Evolutionary conservation across 257 asterid genomes (phyloP), one percentile per base, ranked within the genome.

Genomic region (Plantago major): DNA sequence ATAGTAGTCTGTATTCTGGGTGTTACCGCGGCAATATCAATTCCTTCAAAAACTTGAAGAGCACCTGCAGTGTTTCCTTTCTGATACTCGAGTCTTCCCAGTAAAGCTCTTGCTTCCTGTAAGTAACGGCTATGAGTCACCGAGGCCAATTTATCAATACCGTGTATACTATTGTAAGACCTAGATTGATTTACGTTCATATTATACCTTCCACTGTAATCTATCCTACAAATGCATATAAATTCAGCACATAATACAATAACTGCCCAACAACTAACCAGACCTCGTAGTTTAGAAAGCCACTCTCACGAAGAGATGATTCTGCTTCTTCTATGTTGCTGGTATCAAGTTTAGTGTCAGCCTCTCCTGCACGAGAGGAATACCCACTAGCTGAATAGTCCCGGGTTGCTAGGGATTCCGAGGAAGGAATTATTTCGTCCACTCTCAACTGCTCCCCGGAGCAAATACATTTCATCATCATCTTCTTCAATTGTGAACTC

Each of bases 381-480:
- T 71, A 87, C 6, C 92, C 95, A 55, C 97, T 82, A 16, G 89
- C 96, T 13, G 98, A 90, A 78, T 88, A 90, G 76, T 90, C 98
- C 59, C 96, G 80, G 58, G 98, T 90, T 7, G 98, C 98, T 18
- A 88, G 78, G 42, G 98, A 90, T 60, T 88, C 98, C 0, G 98
- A 90, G 8, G 98, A 90, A 54, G 79, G 91, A 59, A 84, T 81
- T 26, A 67, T 76, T 68, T 90, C 98, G 45, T 85, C 96, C 28
- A 44, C 84, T 73, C 79, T 65, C 8, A 84, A 26, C 46, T 84
- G 94, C 75, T 90, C 96, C 42, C 94, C 95, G 3, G 98, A 90
- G 85, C 95, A 88, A 65, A 90, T 90, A 79, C 98, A 88, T 71
- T 90, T 90, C 96, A 88, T 85, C 98, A 88, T 85, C 98, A 90